Base-by-base conservation (phyloP, 768 basidiomycete genomes). In the Suillus cothurnatus region DNA sequence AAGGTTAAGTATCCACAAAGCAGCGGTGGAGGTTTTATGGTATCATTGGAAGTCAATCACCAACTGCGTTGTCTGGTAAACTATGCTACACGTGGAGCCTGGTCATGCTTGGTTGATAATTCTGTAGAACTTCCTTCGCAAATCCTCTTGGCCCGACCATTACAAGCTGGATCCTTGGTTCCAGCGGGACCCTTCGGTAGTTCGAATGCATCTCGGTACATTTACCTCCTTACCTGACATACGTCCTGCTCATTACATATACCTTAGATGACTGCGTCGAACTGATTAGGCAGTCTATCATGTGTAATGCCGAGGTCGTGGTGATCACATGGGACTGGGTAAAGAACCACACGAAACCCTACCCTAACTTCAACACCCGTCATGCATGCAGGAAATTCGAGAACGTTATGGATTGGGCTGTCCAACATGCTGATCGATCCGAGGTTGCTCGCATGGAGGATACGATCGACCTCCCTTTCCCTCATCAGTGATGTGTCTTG, bases 1-100 rank as follows among this genome's bases (percentile, higher is more conserved):
- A 64, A 31, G 1, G 67, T 66, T 5, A 66, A 28, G 57, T 55
- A 67, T 28, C 61, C 62, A 4, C 62, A 66, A 28, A 63, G 61
- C 23, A 60, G 58, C 32, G 65, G 62, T 26, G 66, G 68, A 15
- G 68, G 68, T 4, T 67, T 64, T 57, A 58, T 69, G 21, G 66
- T 43, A 6, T 61, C 66, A 7, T 38, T 69, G 60, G 65, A 67
- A 39, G 32, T 66, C 19, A 53, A 45, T 21, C 68, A 69, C 12
- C 66, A 69, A 23, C 31, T 69, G 14, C 64, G 58, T 11, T 68
- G 65, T 38, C 49, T 68, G 45, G 67, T 66, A 23, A 49, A 61
- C 32, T 50, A 26, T 49, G 49, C 32, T 26, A 41, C 47, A 21
- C 11, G 17, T 26, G 36, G 15, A 31, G 6, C 21, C 17, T 1